phyloP scores from a whole-genome alignment of 768 basidiomycete genomes.

The Cyathus striatus region DNA sequence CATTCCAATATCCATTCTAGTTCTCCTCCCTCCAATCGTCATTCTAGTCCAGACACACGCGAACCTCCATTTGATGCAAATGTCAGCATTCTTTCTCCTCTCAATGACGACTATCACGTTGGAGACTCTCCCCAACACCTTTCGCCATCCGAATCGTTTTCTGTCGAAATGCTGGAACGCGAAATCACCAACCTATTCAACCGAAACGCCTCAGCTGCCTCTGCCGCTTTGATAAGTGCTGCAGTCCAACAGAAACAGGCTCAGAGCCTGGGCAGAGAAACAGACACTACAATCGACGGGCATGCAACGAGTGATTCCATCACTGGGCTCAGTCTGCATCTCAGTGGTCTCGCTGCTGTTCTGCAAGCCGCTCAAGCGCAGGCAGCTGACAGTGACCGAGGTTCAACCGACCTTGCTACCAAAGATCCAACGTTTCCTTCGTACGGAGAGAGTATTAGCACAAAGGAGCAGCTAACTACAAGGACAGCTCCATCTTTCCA shows the following conservation, averaged over 20 bases:
- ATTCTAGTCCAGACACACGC: constrained; percentile 14
- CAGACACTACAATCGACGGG: constrained; percentile 19
- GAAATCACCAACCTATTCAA: constrained; percentile 72
- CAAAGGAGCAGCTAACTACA: constrained; percentile 49
- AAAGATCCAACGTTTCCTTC: constrained; percentile 40
- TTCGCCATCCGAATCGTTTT: constrained; percentile 42
- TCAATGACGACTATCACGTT: constrained; percentile 31
- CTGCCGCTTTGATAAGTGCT: constrained; percentile 59
- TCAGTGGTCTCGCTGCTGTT: constrained; percentile 71
- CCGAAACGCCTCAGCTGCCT: constrained; percentile 69
- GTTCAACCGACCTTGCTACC: constrained; percentile 34
- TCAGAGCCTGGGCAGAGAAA: constrained; percentile 27
- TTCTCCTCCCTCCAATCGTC: constrained; percentile 19
- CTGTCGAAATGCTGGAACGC: constrained; percentile 71
- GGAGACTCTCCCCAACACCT: constrained; percentile 29
- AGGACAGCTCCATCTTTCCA: constrained; percentile 76
- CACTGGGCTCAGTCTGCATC: constrained; percentile 45
- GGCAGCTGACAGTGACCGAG: constrained; percentile 41
- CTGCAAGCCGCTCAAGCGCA: constrained; percentile 73
- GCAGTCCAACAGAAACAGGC: constrained; percentile 60
- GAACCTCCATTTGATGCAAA: constrained; percentile 26
- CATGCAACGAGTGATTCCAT: constrained; percentile 24
- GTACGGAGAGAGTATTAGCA: constrained; percentile 37
- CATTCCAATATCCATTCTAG: constrained; percentile 34
- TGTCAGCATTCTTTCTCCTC: constrained; percentile 29